A percentile compares a stretch with the other conserved stretches of the same genome.
phyloP scores from a whole-genome alignment of 768 basidiomycete genomes.

The Suillus clintonianus region DNA sequence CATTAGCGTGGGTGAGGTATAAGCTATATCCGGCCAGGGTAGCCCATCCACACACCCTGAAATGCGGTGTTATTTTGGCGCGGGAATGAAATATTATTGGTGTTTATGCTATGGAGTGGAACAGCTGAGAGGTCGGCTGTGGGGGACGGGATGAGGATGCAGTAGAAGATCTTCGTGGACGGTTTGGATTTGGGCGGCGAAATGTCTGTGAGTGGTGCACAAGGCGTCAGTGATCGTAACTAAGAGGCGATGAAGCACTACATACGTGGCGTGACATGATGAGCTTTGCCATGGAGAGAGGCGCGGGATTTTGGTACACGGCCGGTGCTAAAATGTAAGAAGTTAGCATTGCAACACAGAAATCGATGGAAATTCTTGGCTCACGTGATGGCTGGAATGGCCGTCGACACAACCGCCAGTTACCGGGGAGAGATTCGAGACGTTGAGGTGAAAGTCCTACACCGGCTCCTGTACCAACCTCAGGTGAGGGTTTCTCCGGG shows the following conservation, averaged over 20 bases:
- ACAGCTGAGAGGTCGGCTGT: constrained; percentile 35
- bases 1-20: constrained; percentile 32
- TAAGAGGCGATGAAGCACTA: constrained; percentile 8
- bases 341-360: constrained; percentile 3
- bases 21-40: constrained; percentile 24
- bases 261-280: constrained; percentile 56
- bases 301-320: constrained; percentile 43
- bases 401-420: constrained; percentile 21
- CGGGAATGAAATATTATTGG: constrained; percentile 14
- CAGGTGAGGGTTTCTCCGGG: constrained; percentile 21
- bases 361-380: constrained; percentile 8
- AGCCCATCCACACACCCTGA: constrained; percentile 5
- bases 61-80: constrained; percentile 16
- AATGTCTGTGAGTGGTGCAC: constrained; percentile 27
- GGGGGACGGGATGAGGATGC: constrained; percentile 26
- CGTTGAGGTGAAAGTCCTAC: constrained; percentile 12
- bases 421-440: constrained; percentile 14
- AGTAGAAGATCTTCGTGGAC: constrained; percentile 23
- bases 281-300: constrained; percentile 52
- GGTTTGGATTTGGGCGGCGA: constrained; percentile 31
- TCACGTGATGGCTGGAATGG: constrained; percentile 34
- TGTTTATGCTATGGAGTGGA: constrained; percentile 34
- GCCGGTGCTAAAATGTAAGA: constrained; percentile 37
- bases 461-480: constrained; percentile 9
- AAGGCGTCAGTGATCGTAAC: constrained; percentile 9